A percentile compares a stretch with the other conserved stretches of the same genome.
Evolutionary conservation across 2,329 filamentous ascomycete genomes (phyloP).

Genomic region (Leptographium flavum): DNA sequence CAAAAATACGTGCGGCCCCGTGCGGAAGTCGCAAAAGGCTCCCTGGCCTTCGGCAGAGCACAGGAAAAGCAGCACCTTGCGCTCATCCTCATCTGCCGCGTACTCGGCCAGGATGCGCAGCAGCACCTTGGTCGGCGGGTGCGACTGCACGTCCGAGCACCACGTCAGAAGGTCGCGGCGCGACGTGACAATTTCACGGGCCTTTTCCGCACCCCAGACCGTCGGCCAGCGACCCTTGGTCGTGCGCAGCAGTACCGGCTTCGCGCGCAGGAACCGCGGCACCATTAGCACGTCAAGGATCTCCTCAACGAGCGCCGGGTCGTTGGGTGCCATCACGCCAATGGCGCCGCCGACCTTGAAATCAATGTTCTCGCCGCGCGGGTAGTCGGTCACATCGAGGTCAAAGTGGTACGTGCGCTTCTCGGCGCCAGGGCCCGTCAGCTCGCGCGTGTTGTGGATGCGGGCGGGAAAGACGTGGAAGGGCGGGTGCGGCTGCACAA

Average conservation of each 20-base stretch:
- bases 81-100: conserved; percentile 65
- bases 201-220: conserved; percentile 85
- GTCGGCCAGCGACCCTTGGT: conserved; percentile 83
- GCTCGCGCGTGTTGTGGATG: conserved; percentile 68
- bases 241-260: conserved; percentile 67
- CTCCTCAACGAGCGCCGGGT: conserved; percentile 61
- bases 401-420: conserved; percentile 98
- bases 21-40: conserved; percentile 86
- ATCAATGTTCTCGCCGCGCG: conserved; percentile 68
- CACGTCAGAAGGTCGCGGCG: conserved; percentile 85
- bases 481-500: conserved; percentile 88
- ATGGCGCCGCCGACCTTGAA: conserved; percentile 96
- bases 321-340: conserved; percentile 82
- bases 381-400: conserved; percentile 86
- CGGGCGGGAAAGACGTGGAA: conserved; percentile 86
- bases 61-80: conserved; percentile 75
- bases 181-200: conserved; percentile 78
- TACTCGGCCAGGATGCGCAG: conserved; percentile 78
- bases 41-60: conserved; percentile 83
- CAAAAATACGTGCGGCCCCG: conserved; percentile 72
- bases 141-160: conserved; percentile 89
- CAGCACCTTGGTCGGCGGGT: conserved; percentile 77
- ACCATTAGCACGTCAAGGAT: conserved; percentile 71
- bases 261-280: conserved; percentile 71
- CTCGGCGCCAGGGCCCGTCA: conserved; percentile 79